phyloP scores from a whole-genome alignment of 2,329 filamentous ascomycete genomes.

The Neoarthrinium moseri region DNA sequence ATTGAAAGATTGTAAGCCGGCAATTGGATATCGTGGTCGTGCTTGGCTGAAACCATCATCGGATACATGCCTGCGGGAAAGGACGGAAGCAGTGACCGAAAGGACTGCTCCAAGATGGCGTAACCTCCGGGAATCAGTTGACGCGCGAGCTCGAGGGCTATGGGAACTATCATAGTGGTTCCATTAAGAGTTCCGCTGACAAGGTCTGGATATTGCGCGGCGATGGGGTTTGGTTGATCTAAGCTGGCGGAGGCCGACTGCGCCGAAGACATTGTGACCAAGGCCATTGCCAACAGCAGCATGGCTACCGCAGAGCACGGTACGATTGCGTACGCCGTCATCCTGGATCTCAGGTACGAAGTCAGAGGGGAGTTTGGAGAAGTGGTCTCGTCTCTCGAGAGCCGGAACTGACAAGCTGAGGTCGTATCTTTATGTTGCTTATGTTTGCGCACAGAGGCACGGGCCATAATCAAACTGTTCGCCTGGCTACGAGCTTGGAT shows the following conservation, averaged over 20 bases:
- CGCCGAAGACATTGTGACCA: slow-evolving; percentile 1
- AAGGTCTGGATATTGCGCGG: slow-evolving; percentile 41
- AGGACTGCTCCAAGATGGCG: slow-evolving; percentile 48
- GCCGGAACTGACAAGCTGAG: too few relatives aligned
- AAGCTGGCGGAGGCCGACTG: slow-evolving; percentile 21
- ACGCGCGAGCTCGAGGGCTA: slow-evolving; percentile 44
- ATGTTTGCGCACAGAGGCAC: too few relatives aligned
- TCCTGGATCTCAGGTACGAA: not conserved
- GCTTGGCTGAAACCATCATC: slow-evolving; percentile 45
- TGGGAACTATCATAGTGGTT: slow-evolving; percentile 50
- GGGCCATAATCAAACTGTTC: too few relatives aligned
- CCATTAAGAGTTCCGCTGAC: slow-evolving; percentile 54
- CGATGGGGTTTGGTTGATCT: slow-evolving; percentile 46
- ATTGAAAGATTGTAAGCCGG: slow-evolving; percentile 36
- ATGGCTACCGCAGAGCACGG: not conserved
- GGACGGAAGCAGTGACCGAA: slow-evolving; percentile 42
- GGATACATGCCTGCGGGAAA: slow-evolving; percentile 54
- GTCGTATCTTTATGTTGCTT: too few relatives aligned
- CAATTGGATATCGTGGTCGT: slow-evolving; percentile 50
- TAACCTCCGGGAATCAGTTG: slow-evolving; percentile 47
- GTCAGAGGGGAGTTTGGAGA: not conserved
- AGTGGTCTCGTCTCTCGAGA: too few relatives aligned
- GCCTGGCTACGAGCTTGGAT: too few relatives aligned
- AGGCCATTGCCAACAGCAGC: not conserved
- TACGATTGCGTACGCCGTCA: not conserved